Evolutionary conservation across 148 eudicot genomes (phyloP), one percentile per base, ranked within the genome.

Genomic region (Rheum nobile): DNA sequence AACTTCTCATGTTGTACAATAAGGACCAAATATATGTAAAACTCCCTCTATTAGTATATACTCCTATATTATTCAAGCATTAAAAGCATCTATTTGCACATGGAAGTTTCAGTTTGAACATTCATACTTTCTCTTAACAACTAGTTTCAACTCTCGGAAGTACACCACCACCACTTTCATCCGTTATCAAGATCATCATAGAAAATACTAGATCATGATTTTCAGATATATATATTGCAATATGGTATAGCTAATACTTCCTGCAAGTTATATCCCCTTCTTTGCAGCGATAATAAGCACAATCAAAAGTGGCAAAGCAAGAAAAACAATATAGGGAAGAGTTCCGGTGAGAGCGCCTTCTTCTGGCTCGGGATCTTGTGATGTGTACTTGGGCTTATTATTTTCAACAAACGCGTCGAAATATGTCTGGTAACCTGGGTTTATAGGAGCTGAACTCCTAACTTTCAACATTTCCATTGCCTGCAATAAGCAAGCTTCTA

Each of bases 401-500:
- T 88, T 83, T 79, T 80, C 76, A 5, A 89, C 78, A 83, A 93
- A 93, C 31, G 97, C 98, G 61, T 93, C 93, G 54, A 93, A 91
- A 80, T 79, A 91, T 59, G 81, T 85, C 71, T 87, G 84, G 77
- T 89, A 91, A 42, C 89, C 97, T 0, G 84, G 81, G 83, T 76
- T 88, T 32, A n/a, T 55, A 28, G 84, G 77, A 80, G 88, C 47
- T 65, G 88, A 75, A 79, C 80, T 76, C 32, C 52, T 82, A 61
- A 91, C 86, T 78, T 84, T 91, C 97, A 93, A 31, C 86, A 89
- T 83, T 70, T 91, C 97, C 98, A 93, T 93, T 77, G 98, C 98
- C 97, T 93, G 97, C 76, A 78, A 78, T 55, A 61, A 50, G 7
- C 52, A 74, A 50, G 54, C 35, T 43, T 71, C 55, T 29, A 13